Percentiles rank a stretch among this genome's conserved stretches.
These are phyloP conservation scores for Sphagnurus paluster DNA, from an alignment of 1,284 basidiomycete genomes.

Conservation along the genomic window DNA sequence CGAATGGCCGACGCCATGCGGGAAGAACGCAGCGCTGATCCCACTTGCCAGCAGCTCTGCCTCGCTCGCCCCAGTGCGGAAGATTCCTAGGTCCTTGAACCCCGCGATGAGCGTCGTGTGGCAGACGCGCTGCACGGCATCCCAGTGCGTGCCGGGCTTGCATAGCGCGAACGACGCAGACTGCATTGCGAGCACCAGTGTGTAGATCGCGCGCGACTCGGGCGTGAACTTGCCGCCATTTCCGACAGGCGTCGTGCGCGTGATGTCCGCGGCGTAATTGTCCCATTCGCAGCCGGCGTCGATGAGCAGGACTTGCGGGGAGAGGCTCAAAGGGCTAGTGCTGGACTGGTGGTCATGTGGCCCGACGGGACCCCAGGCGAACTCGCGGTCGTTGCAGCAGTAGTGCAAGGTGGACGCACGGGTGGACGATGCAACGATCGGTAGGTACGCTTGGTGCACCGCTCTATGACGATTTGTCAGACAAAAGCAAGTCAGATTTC, in stretches of 20 bases:
- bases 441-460: constrained; percentile 86
- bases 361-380: constrained; percentile 73
- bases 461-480: constrained; percentile 62
- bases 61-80: constrained; percentile 60
- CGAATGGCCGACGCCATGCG: constrained; percentile 88
- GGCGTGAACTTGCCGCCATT: constrained; percentile 86
- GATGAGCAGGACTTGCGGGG: constrained; percentile 83
- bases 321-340: constrained; percentile 49
- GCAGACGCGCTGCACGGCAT: constrained; percentile 77
- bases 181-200: constrained; percentile 88
- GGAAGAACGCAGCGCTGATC: constrained; percentile 83
- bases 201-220: constrained; percentile 79
- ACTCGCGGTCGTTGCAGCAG: constrained; percentile 82
- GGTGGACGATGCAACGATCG: constrained; percentile 84
- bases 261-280: constrained; percentile 81
- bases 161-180: constrained; percentile 70
- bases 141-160: constrained; percentile 82
- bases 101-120: constrained; percentile 78
- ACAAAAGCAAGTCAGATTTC: neutral
- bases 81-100: constrained; percentile 84
- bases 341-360: constrained; percentile 56
- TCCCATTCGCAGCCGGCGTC: constrained; percentile 92
- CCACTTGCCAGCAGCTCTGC: constrained; percentile 76
- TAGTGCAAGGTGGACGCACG: constrained; percentile 89
- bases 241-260: constrained; percentile 84